These are phyloP conservation scores for Ramularia endophylla DNA, from an alignment of 2,329 filamentous ascomycete genomes.

Conservation along the genomic window DNA sequence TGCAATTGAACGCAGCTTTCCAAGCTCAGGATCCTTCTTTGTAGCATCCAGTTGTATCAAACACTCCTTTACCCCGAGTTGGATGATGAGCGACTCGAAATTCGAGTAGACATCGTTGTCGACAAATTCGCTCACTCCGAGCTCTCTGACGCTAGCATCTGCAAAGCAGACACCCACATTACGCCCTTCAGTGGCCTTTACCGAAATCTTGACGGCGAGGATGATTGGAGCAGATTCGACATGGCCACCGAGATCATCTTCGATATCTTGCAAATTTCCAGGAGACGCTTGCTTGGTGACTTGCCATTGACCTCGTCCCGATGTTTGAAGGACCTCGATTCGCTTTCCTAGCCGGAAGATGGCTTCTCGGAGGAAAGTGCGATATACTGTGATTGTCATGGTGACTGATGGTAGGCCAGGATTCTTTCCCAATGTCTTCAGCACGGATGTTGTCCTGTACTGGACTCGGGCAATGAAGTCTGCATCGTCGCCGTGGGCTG, in stretches of 20 bases:
- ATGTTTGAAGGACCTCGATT: constrained; percentile 81
- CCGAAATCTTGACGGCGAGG: constrained; percentile 84
- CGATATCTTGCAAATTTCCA: constrained; percentile 92
- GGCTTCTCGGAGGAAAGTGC: constrained; percentile 90
- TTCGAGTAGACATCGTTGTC: constrained; percentile 99
- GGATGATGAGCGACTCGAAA: constrained; percentile 92
- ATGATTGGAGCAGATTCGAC: constrained; percentile 92
- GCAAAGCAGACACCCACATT: constrained; percentile 95
- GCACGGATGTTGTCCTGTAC: constrained; percentile 95
- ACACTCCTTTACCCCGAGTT: constrained; percentile 92
- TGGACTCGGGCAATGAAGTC: constrained; percentile 75
- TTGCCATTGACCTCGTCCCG: constrained; percentile 84
- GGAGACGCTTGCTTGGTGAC: constrained; percentile 78
- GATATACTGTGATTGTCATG: constrained; percentile 90
- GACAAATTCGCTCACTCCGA: constrained; percentile 96
- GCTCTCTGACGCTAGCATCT: constrained; percentile 89
- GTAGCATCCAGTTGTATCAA: constrained; percentile 72
- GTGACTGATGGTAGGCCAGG: constrained; percentile 90
- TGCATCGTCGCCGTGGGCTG: constrained; percentile 82
- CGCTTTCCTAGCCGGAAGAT: constrained; percentile 87
- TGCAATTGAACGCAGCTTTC: constrained; percentile 81
- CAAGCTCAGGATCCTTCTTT: constrained; percentile 80
- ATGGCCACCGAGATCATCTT: constrained; percentile 84
- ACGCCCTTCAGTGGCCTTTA: constrained; percentile 78
- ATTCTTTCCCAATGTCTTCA: constrained; percentile 79